Evolutionary conservation across 345 rosid genomes (phyloP), one percentile per base, ranked within the genome.

Genomic region (Salix brachista): DNA sequence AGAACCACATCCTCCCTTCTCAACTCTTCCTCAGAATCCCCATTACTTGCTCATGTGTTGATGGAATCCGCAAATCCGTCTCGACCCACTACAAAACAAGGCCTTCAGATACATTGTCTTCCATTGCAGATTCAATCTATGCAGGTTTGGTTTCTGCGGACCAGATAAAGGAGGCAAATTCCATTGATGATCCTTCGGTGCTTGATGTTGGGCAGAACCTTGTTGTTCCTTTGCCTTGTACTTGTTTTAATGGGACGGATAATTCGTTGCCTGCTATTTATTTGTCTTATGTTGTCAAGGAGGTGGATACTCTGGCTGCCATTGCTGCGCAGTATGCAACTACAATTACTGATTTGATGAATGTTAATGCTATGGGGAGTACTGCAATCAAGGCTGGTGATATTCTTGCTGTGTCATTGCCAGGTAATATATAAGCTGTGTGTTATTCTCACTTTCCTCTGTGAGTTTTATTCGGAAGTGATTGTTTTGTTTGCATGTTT

Each of bases 311-410:
- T 0, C 78, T 95, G 78, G 82, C 86, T 8, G 93, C 88, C 48
- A 88, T 95, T 46, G 99, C 97, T 0, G 85, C 89, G 13, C 85
- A 89, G 64, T 93, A 90, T 70, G 78, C 87, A 4, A 95, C 99
- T 12, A 90, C 92, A 1, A 81, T 95, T 64, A 86, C 96, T 13
- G 99, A 95, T 83, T 91, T 95, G 87, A 95, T 90, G 85, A 89
- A 93, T 81, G 99, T 91, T 60, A 95, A 95, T 81, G 97, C 97
- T 36, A 91, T 93, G 97, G 99, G 99, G 77, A 89, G 89, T 79
- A 72, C 90, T 32, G 86, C 90, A 13, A 85, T 93, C 54, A 85
- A 79, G 66, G 88, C 85, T 9, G 96, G 94, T 11, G 99, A 95
- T 67, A 95, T 95, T 60, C 89, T 95, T 65, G 88, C 97, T 37